phyloP scores from a whole-genome alignment of 1,284 basidiomycete species.

The Pyrrhoderma lamaoense region DNA sequence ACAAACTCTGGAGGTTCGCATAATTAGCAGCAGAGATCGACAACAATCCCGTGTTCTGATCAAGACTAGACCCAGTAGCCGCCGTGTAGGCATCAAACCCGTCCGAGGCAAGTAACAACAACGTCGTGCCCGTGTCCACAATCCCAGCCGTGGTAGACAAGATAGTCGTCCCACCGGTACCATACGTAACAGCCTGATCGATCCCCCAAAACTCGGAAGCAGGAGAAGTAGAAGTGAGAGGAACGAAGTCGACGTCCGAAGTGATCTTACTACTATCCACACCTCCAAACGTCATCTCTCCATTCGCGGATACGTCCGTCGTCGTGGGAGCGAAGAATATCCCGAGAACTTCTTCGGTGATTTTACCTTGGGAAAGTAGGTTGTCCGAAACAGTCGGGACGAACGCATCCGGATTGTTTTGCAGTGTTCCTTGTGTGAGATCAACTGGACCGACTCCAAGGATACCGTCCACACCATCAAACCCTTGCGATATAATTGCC shows the following conservation, averaged over 20 bases:
- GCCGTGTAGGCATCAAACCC: constrained; percentile 29
- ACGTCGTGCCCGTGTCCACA: constrained; percentile 50
- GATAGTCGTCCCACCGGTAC: constrained; percentile 38
- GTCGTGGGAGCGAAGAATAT: constrained; percentile 45
- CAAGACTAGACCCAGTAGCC: constrained; percentile 32
- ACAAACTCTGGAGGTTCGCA: constrained; percentile 16
- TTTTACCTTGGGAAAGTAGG: constrained; percentile 33
- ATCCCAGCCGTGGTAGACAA: constrained; percentile 43
- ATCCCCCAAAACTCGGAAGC: constrained; percentile 55
- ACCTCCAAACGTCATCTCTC: constrained; percentile 37
- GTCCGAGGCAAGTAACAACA: constrained; percentile 33
- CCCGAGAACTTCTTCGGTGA: constrained; percentile 34
- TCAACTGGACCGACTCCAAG: constrained; percentile 36
- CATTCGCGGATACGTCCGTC: constrained; percentile 24
- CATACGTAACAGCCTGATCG: constrained; percentile 50
- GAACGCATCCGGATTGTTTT: constrained; percentile 9
- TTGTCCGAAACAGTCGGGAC: constrained; percentile 46
- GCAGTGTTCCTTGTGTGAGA: constrained; percentile 23
- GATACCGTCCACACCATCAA: constrained; percentile 43
- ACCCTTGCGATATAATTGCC: constrained; percentile 35
- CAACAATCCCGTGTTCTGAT: constrained; percentile 35
- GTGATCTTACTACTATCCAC: constrained; percentile 41
- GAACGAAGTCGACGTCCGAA: constrained; percentile 38
- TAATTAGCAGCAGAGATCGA: constrained; percentile 26
- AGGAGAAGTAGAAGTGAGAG: constrained; percentile 41